phyloP scores from a whole-genome alignment of 1,284 basidiomycete species.

The Tranzscheliella williamsii region DNA sequence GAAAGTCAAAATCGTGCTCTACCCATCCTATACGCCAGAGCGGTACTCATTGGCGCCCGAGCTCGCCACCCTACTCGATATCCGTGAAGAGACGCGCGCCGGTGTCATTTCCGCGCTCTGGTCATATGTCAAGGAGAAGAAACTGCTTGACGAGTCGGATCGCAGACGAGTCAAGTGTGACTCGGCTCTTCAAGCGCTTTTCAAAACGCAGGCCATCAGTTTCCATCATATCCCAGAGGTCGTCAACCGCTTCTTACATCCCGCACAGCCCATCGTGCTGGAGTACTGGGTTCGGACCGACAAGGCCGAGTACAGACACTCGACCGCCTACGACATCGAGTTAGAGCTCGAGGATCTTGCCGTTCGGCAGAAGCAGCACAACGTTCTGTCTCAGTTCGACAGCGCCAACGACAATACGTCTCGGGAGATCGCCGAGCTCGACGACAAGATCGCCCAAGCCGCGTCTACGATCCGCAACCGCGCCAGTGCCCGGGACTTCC shows the following conservation, averaged over 20 bases:
- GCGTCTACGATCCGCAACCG: constrained; percentile 74
- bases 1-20: constrained; percentile 76
- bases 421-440: constrained; percentile 73
- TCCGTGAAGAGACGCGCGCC: constrained; percentile 82
- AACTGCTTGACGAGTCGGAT: constrained; percentile 87
- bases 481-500: constrained; percentile 81
- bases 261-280: constrained; percentile 82
- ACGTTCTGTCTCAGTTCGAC: constrained; percentile 73
- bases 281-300: constrained; percentile 68
- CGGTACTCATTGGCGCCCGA: constrained; percentile 80
- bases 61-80: constrained; percentile 74
- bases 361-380: constrained; percentile 75
- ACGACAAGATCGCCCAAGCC: constrained; percentile 70
- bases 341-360: constrained; percentile 82
- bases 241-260: constrained; percentile 76
- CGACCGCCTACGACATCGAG: constrained; percentile 79
- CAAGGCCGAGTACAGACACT: constrained; percentile 60
- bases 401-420: constrained; percentile 67
- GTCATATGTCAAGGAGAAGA: constrained; percentile 87
- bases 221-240: constrained; percentile 86
- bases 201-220: constrained; percentile 67
- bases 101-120: constrained; percentile 83
- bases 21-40: constrained; percentile 83
- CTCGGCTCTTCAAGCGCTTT: constrained; percentile 59
- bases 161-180: constrained; percentile 77